Percentiles rank a stretch among this genome's conserved stretches.
Conservation (phyloP, 805 yeast species). For the Saccharomycopsis microspora region DNA sequence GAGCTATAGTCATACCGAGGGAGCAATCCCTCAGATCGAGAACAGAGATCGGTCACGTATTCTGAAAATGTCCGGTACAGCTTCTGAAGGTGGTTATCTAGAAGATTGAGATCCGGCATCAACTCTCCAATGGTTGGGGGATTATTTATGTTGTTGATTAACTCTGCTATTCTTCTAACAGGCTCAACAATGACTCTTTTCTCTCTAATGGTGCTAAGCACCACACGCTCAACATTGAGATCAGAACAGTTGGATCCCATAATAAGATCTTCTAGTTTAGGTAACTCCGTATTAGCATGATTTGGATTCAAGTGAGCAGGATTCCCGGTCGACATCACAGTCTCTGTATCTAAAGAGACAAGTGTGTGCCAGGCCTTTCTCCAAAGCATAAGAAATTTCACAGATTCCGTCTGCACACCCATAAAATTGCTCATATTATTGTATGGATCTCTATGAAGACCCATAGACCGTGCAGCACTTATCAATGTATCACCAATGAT, state of each 20-base stretch:
- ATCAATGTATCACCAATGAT: conserved; percentile 26
- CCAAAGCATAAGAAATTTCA: conserved; percentile 25
- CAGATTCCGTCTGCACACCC: background rate
- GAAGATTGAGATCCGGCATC: conserved; percentile 12
- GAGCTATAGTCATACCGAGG: conserved; percentile 4
- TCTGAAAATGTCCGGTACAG: conserved; percentile 1
- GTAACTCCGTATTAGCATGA: conserved; percentile 9
- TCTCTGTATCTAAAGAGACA: conserved; percentile 22
- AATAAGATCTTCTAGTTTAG: conserved; percentile 6
- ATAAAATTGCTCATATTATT: conserved; percentile 3
- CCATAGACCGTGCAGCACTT: conserved; percentile 32
- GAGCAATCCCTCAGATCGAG: background rate
- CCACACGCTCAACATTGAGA: conserved; percentile 12
- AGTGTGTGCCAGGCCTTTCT: conserved; percentile 29
- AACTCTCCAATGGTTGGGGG: conserved; percentile 20
- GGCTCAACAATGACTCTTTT: conserved; percentile 3
- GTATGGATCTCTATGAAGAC: conserved; percentile 32
- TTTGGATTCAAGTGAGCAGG: conserved; percentile 1
- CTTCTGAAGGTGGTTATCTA: conserved; percentile 8
- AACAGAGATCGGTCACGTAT: conserved; percentile 1
- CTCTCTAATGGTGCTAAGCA: conserved; percentile 4
- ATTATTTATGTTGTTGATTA: conserved; percentile 17
- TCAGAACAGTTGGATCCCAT: conserved; percentile 9
- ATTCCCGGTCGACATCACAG: conserved; percentile 5
- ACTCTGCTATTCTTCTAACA: conserved; percentile 17